Percentiles rank a stretch among this genome's conserved stretches.
Conservation (phyloP, 202 grass and related monocot genomes). For the Hordeum pubiflorum region DNA sequence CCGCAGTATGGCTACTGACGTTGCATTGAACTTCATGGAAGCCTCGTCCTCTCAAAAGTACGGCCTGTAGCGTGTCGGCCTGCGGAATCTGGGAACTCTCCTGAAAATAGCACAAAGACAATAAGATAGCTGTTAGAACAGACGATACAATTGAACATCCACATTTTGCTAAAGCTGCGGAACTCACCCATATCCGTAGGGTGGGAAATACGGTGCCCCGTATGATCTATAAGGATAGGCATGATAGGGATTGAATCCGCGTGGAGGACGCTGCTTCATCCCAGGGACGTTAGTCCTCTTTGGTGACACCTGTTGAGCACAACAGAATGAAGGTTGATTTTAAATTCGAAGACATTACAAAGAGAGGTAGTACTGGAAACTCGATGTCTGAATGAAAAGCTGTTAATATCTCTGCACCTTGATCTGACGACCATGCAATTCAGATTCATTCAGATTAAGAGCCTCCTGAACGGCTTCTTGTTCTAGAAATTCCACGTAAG, state of each 20-base stretch:
- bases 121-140: neutral
- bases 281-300: conserved; percentile 97
- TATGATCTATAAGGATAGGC: conserved; percentile 61
- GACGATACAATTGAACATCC: neutral
- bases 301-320: conserved; percentile 50
- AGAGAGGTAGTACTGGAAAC: neutral
- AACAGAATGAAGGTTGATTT: neutral
- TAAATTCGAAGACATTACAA: neutral
- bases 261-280: conserved; percentile 79
- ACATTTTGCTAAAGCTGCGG: neutral
- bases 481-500: conserved; percentile 92
- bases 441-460: conserved; percentile 75
- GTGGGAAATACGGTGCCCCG: conserved; percentile 61
- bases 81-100: conserved; percentile 72
- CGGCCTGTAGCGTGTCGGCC: conserved; percentile 70
- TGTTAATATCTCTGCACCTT: conserved; percentile 32
- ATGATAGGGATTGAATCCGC: conserved; percentile 55
- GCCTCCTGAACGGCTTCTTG: conserved; percentile 72
- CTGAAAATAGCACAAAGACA: conserved; percentile 26
- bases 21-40: neutral
- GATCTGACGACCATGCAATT: conserved; percentile 84
- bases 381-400: neutral
- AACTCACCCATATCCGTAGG: conserved; percentile 75
- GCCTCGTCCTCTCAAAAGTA: conserved; percentile 37
- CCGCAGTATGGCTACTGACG: neutral